Evolutionary conservation across 805 yeast genomes (phyloP).

Genomic region (Kazachstania taianensis): DNA sequence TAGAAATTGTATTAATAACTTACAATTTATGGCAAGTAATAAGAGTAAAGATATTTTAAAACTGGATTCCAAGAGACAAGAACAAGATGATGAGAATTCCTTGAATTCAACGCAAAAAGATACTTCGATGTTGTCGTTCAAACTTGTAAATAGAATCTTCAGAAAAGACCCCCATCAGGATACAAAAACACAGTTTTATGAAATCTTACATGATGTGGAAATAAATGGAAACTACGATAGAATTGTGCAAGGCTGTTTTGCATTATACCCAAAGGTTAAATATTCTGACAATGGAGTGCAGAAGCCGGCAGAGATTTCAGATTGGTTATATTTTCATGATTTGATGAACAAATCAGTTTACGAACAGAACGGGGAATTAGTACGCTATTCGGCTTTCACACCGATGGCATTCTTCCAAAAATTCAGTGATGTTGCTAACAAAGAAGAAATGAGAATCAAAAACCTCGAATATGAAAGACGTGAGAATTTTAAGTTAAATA

Average conservation of each 20-base stretch:
- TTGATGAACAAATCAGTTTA: conserved; percentile 31
- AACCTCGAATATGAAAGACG: conserved; percentile 24
- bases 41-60: conserved; percentile 7
- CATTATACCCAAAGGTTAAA: conserved; percentile 48
- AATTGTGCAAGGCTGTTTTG: conserved; percentile 63
- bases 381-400: conserved; percentile 45
- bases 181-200: conserved; percentile 39
- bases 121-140: conserved; percentile 53
- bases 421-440: conserved; percentile 51
- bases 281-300: conserved; percentile 53
- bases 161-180: conserved; percentile 37
- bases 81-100: conserved; percentile 4
- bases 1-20: conserved; percentile 70
- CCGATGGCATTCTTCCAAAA: conserved; percentile 52
- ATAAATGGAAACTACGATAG: conserved; percentile 47
- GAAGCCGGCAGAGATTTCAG: conserved; percentile 54
- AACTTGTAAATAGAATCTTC: conserved; percentile 53
- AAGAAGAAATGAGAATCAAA: conserved; percentile 23
- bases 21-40: conserved; percentile 49
- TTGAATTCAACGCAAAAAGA: conserved; percentile 41
- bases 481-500: conserved; percentile 23
- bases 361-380: conserved; percentile 36
- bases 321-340: conserved; percentile 73
- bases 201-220: conserved; percentile 38
- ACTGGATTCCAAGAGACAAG: too few species aligned